Conservation (phyloP, 306 rosid genomes). For the Casuarina cunninghamiana region DNA sequence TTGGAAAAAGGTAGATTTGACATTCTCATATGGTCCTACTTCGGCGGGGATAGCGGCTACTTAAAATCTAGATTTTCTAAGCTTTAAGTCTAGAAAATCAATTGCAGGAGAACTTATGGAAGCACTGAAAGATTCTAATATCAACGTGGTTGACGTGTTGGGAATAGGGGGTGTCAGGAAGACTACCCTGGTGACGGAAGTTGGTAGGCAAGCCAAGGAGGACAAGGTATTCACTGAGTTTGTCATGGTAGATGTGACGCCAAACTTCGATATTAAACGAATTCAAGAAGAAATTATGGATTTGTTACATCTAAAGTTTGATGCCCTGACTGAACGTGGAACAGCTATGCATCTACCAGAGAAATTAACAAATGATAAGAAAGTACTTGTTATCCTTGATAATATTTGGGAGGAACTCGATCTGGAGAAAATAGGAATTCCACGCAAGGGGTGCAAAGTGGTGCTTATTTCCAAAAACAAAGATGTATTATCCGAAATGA, state of each 20-base stretch:
- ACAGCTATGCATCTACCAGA: not conserved
- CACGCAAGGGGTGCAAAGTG: too few relatives aligned
- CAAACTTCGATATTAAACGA: not conserved
- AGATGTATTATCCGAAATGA: too few relatives aligned
- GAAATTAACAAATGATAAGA: not conserved
- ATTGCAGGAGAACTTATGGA: not conserved
- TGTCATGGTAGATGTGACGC: not conserved
- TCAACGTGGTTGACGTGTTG: constrained; percentile 9
- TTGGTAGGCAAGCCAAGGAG: not conserved
- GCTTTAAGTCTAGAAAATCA: not conserved
- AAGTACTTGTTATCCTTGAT: too few relatives aligned
- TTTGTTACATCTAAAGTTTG: not conserved
- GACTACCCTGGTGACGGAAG: not conserved
- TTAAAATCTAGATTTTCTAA: not conserved
- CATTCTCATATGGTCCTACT: not conserved
- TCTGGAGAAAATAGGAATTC: too few relatives aligned
- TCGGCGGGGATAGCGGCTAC: not conserved
- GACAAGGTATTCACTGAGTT: not conserved
- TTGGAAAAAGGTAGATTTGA: not conserved
- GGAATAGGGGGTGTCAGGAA: not conserved
- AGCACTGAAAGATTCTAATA: constrained; percentile 1
- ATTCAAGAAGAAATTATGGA: constrained; percentile 15
- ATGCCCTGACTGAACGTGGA: not conserved
- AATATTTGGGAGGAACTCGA: too few relatives aligned
- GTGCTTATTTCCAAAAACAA: too few relatives aligned